Evolutionary conservation across 2,329 filamentous ascomycete genomes (phyloP), one percentile per base, ranked within the genome.

Genomic region (Didymella pomorum): DNA sequence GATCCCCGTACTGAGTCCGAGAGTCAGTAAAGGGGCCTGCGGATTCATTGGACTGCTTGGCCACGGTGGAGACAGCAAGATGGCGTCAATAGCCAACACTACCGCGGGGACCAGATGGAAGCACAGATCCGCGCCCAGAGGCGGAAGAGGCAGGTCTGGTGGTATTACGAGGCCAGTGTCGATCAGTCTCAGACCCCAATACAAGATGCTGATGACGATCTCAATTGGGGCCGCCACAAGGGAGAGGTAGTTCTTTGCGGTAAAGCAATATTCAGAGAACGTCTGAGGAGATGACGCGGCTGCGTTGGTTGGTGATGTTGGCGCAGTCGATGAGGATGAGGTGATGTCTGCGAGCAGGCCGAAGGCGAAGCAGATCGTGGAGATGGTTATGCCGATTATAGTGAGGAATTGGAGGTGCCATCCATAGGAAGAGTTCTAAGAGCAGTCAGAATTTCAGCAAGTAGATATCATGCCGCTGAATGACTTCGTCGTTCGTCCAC

Each of bases 331-430:
- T 14, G 50, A 41, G 23, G 50, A 26, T 1, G 45, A 54, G 20
- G 44, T 47, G 9, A 91, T 66, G 73, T 93, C 90, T 52, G 89
- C 87, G 33, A 88, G 71, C 4, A 89, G 77, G 4, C 85, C 90
- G 25, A 84, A 76, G 48, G 76, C 65, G 72, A 92, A 92, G 49
- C 87, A 89, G 44, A 82, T 65, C 11, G 85, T 81, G 0, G 88
- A 83, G 23, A 89, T 78, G 1, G 82, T 79, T 42, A 92, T 83
- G 25, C 89, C 89, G 57, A 92, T 84, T 70, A 92, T 92, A 64
- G 89, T 93, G 29, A 93, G 82, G 69, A 89, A 91, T 73, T 91
- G 87, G 62, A 87, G 84, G 70, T 90, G 84, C 78, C 88, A 88
- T 56, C 89, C 89, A 67, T 88, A 90, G 1, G 86, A 82, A 0